Conservation (phyloP, 768 basidiomycete species). For the Auricularia auricula-judae region DNA sequence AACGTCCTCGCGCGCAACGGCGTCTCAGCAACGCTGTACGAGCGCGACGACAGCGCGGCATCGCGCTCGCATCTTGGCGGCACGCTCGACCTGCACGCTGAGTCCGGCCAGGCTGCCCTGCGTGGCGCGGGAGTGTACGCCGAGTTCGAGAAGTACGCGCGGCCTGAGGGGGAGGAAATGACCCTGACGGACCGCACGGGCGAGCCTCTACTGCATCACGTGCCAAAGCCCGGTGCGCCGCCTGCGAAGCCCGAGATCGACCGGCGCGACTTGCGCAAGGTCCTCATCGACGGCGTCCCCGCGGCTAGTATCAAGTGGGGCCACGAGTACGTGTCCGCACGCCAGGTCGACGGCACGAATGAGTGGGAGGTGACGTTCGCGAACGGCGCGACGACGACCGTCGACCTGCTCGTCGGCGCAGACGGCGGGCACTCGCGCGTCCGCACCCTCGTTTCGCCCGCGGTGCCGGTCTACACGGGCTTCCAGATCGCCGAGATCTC, state of each 20-base stretch:
- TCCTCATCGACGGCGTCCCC: constrained; percentile 9
- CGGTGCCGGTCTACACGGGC: constrained; percentile 24
- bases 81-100: constrained; percentile 18
- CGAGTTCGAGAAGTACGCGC: constrained; percentile 12
- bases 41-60: neutral
- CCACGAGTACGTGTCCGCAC: neutral
- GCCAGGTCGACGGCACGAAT: neutral
- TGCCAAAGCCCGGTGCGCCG: neutral
- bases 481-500: constrained; percentile 14
- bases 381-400: neutral
- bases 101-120: constrained; percentile 15
- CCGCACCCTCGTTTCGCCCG: constrained; percentile 21
- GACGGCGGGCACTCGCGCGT: constrained; percentile 31
- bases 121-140: constrained; percentile 13
- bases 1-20: neutral
- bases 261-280: constrained; percentile 3
- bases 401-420: constrained; percentile 24
- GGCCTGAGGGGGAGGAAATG: constrained; percentile 14
- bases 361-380: neutral
- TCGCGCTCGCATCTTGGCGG: constrained; percentile 6
- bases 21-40: neutral
- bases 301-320: constrained; percentile 7
- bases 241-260: neutral
- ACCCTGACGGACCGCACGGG: constrained; percentile 10
- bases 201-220: neutral